Evolutionary conservation across 495 filamentous ascomycete genomes (phyloP).

Genomic region (Sporormia fimetaria): DNA sequence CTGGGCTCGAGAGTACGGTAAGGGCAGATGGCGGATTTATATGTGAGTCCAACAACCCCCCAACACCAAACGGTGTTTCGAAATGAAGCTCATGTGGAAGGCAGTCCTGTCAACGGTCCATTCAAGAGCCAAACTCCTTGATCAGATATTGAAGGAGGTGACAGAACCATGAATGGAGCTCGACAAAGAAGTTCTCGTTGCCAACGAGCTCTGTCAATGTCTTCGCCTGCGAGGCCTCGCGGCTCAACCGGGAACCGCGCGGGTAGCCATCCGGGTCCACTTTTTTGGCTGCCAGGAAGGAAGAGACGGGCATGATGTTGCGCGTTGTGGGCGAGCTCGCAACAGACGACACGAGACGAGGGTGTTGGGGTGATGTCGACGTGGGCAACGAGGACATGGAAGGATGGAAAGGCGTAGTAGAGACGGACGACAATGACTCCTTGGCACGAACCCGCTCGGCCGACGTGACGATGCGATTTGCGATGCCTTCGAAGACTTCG

Average conservation of each 20-base stretch:
- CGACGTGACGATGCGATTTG: conserved; percentile 57
- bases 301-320: conserved; percentile 47
- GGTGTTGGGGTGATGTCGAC: conserved; percentile 14
- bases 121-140: conserved; percentile 24
- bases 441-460: conserved; percentile 39
- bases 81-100: conserved; percentile 8
- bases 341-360: conserved; percentile 8
- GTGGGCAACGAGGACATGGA: conserved; percentile 19
- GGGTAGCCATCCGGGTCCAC: conserved; percentile 48
- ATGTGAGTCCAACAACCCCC: too few species aligned
- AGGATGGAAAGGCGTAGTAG: conserved; percentile 17
- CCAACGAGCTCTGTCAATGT: conserved; percentile 80
- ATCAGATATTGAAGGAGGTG: conserved; percentile 23
- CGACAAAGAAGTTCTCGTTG: conserved; percentile 75
- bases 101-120: conserved; percentile 2
- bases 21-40: too few species aligned
- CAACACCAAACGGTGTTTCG: not conserved
- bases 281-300: conserved; percentile 51
- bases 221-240: conserved; percentile 49
- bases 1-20: too few species aligned
- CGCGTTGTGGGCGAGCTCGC: conserved; percentile 19
- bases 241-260: conserved; percentile 28
- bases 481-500: conserved; percentile 64
- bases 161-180: conserved; percentile 65
- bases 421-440: conserved; percentile 10